Evolutionary conservation across 2,329 filamentous ascomycete genomes (phyloP).

Genomic region (Microsporum canis): DNA sequence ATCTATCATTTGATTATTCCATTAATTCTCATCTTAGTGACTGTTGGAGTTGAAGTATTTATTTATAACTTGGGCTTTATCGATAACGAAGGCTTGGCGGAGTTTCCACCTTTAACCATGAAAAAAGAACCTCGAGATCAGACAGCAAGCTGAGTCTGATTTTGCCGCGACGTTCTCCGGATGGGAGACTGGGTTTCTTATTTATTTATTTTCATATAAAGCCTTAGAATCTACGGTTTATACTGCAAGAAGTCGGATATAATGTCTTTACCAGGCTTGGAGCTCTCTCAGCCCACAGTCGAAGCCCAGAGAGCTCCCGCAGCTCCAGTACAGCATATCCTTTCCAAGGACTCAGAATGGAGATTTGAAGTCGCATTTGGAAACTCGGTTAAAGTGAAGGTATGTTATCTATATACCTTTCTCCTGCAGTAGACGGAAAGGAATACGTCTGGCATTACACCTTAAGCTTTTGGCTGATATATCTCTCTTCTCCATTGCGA

Average conservation of each 20-base stretch:
- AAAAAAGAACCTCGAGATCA: not conserved
- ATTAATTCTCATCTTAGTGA: not conserved
- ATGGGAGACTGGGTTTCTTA: too few relatives aligned
- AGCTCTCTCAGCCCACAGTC: slow-evolving; percentile 54
- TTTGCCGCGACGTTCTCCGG: not conserved
- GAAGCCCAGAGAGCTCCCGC: slow-evolving; percentile 28
- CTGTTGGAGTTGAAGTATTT: not conserved
- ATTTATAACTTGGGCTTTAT: not conserved
- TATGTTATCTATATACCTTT: slow-evolving; percentile 20
- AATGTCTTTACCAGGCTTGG: slow-evolving; percentile 66
- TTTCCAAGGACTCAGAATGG: slow-evolving; percentile 62
- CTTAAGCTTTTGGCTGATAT: not conserved
- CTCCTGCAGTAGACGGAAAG: not conserved
- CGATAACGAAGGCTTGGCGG: not conserved
- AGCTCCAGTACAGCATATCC: slow-evolving; percentile 38
- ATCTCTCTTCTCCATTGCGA: slow-evolving; percentile 28
- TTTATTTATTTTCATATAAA: not conserved
- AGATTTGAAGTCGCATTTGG: slow-evolving; percentile 59
- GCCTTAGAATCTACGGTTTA: not conserved
- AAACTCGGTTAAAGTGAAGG: slow-evolving; percentile 43
- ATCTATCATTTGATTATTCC: not conserved
- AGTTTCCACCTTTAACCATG: not conserved
- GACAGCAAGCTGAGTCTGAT: not conserved
- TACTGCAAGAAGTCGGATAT: slow-evolving; percentile 13
- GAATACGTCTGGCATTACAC: not conserved